These are phyloP conservation scores for Akebia trifoliata DNA, from an alignment of 164 flowering plant genomes.

Conservation along the genomic window DNA sequence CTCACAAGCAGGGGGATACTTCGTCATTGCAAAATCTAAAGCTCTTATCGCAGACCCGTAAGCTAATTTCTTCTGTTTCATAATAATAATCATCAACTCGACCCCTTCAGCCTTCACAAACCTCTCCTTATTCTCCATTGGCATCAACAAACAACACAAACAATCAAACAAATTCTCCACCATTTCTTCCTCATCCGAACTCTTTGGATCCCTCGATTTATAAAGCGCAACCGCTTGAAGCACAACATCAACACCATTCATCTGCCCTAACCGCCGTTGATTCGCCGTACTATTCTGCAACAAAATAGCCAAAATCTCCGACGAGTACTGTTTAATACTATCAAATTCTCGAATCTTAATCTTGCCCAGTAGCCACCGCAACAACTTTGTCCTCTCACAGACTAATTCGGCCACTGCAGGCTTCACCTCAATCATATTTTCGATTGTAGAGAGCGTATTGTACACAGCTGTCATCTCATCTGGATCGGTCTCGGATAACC, in stretches of 20 bases:
- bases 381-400: slow-evolving; percentile 80
- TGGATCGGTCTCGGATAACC: slow-evolving; percentile 61
- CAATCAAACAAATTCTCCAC: slow-evolving; percentile 94
- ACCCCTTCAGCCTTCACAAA: slow-evolving; percentile 94
- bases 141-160: slow-evolving; percentile 96
- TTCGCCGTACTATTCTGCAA: slow-evolving; percentile 81
- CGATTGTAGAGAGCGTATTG: slow-evolving; percentile 65
- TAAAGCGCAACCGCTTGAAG: slow-evolving; percentile 90
- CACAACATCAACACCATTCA: slow-evolving; percentile 93
- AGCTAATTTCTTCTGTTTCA: slow-evolving; percentile 96
- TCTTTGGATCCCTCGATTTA: slow-evolving; percentile 87
- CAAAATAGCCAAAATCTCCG: slow-evolving; percentile 87
- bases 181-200: slow-evolving; percentile 92
- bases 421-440: slow-evolving; percentile 88
- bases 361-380: slow-evolving; percentile 75
- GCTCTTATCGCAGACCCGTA: slow-evolving; percentile 94
- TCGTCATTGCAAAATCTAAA: slow-evolving; percentile 95
- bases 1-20: slow-evolving; percentile 89
- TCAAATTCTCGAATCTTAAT: slow-evolving; percentile 86
- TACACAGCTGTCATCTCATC: slow-evolving; percentile 75
- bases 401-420: slow-evolving; percentile 87
- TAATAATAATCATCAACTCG: slow-evolving; percentile 96
- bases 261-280: slow-evolving; percentile 85
- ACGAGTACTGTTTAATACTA: slow-evolving; percentile 90
- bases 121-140: slow-evolving; percentile 96